A percentile compares a stretch with the other conserved stretches of the same genome.
These are phyloP conservation scores for Remersonia thermophila DNA, from an alignment of 2,329 filamentous ascomycete genomes.

Conservation along the genomic window DNA sequence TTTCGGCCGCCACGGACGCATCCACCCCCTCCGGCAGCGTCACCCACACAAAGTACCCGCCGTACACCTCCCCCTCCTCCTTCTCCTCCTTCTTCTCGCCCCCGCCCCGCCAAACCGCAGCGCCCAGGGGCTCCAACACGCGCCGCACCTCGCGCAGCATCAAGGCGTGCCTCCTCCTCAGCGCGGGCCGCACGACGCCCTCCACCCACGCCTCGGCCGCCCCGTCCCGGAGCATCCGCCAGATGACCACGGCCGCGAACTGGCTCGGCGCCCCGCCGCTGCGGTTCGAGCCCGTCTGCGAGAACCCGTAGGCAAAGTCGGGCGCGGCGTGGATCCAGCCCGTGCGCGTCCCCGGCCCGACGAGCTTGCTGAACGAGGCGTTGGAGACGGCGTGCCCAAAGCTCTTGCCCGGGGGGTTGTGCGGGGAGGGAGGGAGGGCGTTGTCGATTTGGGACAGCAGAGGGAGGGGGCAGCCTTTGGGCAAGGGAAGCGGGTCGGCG, in stretches of 20 bases:
- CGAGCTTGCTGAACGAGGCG: slow-evolving; percentile 81
- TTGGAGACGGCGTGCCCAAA: slow-evolving; percentile 81
- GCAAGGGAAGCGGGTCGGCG: slow-evolving; percentile 1
- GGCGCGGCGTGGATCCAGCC: slow-evolving; percentile 76
- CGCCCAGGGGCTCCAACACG: slow-evolving; percentile 50
- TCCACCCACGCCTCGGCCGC: slow-evolving; percentile 33
- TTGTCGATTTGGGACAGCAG: slow-evolving; percentile 70
- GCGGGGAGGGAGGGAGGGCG: slow-evolving; percentile 40
- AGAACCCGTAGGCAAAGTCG: slow-evolving; percentile 37
- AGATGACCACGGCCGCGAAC: slow-evolving; percentile 39
- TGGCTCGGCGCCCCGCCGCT: slow-evolving; percentile 45
- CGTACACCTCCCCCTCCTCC: slow-evolving; percentile 39
- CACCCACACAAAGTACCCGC: slow-evolving; percentile 83
- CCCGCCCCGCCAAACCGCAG: slow-evolving; percentile 24
- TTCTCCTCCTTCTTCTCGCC: slow-evolving; percentile 24
- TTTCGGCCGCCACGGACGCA: slow-evolving; percentile 42
- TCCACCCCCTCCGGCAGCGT: slow-evolving; percentile 42
- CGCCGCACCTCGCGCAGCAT: slow-evolving; percentile 48
- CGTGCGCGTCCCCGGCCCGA: slow-evolving; percentile 66
- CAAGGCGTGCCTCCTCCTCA: slow-evolving; percentile 32
- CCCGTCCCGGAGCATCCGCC: slow-evolving; percentile 33
- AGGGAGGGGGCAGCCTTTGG: slow-evolving; percentile 41
- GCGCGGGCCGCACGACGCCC: slow-evolving; percentile 29
- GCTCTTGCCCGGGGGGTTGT: slow-evolving; percentile 32
- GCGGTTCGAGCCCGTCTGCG: slow-evolving; percentile 39